phyloP scores from a whole-genome alignment of 2,329 filamentous ascomycete species.

The Penicillium sp. region DNA sequence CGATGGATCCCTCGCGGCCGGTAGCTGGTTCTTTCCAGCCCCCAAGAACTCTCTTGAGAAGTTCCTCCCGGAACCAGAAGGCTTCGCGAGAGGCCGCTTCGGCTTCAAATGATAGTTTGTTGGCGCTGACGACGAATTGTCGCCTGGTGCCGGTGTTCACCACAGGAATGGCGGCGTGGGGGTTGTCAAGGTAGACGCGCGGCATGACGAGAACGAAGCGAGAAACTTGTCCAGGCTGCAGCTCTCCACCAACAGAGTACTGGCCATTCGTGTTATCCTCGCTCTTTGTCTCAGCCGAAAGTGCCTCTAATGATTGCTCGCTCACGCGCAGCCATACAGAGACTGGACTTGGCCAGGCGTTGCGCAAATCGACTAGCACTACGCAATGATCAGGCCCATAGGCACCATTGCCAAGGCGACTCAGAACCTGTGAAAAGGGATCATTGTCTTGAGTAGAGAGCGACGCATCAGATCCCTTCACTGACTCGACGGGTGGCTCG shows the following conservation, averaged over 20 bases:
- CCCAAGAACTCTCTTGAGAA: conserved; percentile 70
- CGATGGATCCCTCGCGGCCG: conserved; percentile 66
- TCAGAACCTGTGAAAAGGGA: conserved; percentile 50
- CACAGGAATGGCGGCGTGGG: conserved; percentile 74
- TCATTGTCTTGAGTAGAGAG: conserved; percentile 32
- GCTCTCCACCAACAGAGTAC: conserved; percentile 44
- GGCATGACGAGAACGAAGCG: conserved; percentile 75
- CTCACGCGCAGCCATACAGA: conserved; percentile 61
- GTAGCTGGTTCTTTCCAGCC: conserved; percentile 68
- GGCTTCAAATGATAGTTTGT: conserved; percentile 74
- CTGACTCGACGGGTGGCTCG: conserved; percentile 10
- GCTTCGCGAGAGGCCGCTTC: conserved; percentile 77
- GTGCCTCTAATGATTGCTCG: conserved; percentile 24
- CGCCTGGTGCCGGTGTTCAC: conserved; percentile 79
- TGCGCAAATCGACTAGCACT: conserved; percentile 79
- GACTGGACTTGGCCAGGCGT: conserved; percentile 84
- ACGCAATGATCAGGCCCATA: conserved; percentile 69
- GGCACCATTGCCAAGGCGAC: conserved; percentile 42
- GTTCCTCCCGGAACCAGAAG: conserved; percentile 87
- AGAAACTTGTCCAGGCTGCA: conserved; percentile 64
- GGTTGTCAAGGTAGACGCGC: conserved; percentile 73
- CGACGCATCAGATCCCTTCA: conserved; percentile 9
- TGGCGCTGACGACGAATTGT: conserved; percentile 88
- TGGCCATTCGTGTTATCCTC: conserved; percentile 25
- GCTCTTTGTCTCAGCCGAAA: conserved; percentile 5